phyloP scores from a whole-genome alignment of 108 stramenopile species.

The Nitzschia putrida region DNA sequence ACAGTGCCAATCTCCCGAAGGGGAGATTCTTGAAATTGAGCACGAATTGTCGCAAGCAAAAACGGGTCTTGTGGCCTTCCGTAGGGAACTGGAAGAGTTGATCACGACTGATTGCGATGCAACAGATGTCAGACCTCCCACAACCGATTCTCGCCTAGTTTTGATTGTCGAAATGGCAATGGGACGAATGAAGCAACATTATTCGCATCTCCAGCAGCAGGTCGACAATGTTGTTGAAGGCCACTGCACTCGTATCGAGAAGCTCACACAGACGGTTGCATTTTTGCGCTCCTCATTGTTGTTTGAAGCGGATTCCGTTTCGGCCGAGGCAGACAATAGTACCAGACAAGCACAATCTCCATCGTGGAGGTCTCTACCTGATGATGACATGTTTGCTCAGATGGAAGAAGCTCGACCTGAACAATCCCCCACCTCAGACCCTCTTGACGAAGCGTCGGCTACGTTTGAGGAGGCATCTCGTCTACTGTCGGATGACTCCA shows the following conservation, averaged over 20 bases:
- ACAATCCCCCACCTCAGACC: slow-evolving; percentile 1
- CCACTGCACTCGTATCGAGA: slow-evolving; percentile 18
- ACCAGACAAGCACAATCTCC: neutral
- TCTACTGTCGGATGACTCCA: slow-evolving; percentile 26
- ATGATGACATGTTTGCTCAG: slow-evolving; percentile 22
- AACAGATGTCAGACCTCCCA: neutral
- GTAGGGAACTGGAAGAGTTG: slow-evolving; percentile 8
- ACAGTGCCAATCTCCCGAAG: neutral
- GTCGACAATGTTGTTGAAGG: slow-evolving; percentile 19
- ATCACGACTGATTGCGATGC: neutral
- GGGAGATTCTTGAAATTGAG: neutral
- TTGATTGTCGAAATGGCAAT: neutral
- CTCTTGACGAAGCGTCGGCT: slow-evolving; percentile 12
- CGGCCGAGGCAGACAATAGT: neutral
- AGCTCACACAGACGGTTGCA: slow-evolving; percentile 23
- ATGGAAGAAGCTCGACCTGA: slow-evolving; percentile 34
- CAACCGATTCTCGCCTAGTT: neutral
- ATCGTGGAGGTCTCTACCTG: neutral
- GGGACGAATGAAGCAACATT: slow-evolving; percentile 17
- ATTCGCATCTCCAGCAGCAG: slow-evolving; percentile 17
- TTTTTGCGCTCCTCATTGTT: slow-evolving; percentile 30
- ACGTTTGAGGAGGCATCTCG: slow-evolving; percentile 28
- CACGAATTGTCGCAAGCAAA: slow-evolving; percentile 14
- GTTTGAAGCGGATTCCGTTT: slow-evolving; percentile 35
- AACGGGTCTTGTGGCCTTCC: slow-evolving; percentile 8